Evolutionary conservation across 108 stramenopile genomes (phyloP).

Genomic region (Parietichytrium sp.): DNA sequence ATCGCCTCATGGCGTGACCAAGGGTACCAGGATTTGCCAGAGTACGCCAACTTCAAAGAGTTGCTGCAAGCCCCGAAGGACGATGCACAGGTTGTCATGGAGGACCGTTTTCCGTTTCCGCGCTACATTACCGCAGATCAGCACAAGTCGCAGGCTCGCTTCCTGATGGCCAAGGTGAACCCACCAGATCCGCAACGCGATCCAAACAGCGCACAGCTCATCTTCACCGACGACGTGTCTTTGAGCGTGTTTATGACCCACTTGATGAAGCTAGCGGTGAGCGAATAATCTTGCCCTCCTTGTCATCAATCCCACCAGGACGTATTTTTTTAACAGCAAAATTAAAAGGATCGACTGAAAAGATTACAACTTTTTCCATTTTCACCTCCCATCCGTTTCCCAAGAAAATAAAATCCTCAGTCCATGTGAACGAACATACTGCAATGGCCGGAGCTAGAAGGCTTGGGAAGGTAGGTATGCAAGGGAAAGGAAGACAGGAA

Average conservation of each 20-base stretch:
- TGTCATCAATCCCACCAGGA: no score
- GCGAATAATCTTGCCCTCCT: no score
- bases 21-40: conserved; percentile 92
- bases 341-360: no score
- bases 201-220: conserved; percentile 74
- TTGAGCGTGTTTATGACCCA: conserved; percentile 99
- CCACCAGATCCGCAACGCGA: conserved; percentile 75
- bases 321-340: no score
- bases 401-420: no score
- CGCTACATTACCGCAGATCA: conserved; percentile 99
- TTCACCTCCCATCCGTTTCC: no score
- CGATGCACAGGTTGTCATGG: conserved; percentile 97
- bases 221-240: conserved; percentile 97
- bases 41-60: conserved; percentile 86
- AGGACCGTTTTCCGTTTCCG: conserved; percentile 91
- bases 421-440: no score
- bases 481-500: no score
- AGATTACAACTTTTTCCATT: no score
- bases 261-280: conserved; percentile 68
- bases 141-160: conserved; percentile 95
- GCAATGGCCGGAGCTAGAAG: no score
- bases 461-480: no score
- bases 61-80: conserved; percentile 90
- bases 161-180: conserved; percentile 97
- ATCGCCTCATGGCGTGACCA: conserved; percentile 97